phyloP scores from a whole-genome alignment of 1,284 basidiomycete species.

The Pisolithus thermaeus region DNA sequence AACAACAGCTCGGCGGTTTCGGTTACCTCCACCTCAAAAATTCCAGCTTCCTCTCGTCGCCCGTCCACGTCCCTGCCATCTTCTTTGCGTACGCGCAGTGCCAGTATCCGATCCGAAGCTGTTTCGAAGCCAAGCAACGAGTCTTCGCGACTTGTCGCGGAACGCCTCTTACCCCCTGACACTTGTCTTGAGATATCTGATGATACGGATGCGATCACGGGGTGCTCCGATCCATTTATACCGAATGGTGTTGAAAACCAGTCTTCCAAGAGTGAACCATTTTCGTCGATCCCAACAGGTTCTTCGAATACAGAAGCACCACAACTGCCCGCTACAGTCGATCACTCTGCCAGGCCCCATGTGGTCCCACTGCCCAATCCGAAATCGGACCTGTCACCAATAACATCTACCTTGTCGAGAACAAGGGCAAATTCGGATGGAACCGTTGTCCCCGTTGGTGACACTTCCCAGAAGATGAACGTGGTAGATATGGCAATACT shows the following conservation, averaged over 20 bases:
- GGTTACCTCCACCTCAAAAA: conserved; percentile 13
- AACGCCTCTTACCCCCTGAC: background rate
- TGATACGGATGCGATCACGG: background rate
- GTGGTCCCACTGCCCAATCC: background rate
- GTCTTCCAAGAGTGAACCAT: conserved; percentile 10
- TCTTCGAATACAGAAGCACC: conserved; percentile 8
- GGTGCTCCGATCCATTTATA: background rate
- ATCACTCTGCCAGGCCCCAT: background rate
- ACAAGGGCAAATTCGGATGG: conserved; percentile 2
- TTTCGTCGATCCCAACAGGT: conserved; percentile 18
- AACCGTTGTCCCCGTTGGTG: too few relatives aligned
- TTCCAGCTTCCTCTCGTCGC: conserved; percentile 12
- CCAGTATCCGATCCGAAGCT: conserved; percentile 8
- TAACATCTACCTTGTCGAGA: conserved; percentile 12
- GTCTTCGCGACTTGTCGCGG: background rate
- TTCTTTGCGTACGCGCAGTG: conserved; percentile 11
- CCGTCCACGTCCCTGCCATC: conserved; percentile 14
- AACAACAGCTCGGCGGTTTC: conserved; percentile 4
- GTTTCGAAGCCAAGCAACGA: conserved; percentile 4
- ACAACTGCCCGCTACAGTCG: background rate
- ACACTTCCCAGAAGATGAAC: background rate
- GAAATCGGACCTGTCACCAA: conserved; percentile 1
- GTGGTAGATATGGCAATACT: background rate
- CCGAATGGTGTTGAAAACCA: conserved; percentile 12
- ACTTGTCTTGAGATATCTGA: background rate